Evolutionary conservation across 352 stramenopile genomes (phyloP).

Genomic region (Stramenopiles sp.): DNA sequence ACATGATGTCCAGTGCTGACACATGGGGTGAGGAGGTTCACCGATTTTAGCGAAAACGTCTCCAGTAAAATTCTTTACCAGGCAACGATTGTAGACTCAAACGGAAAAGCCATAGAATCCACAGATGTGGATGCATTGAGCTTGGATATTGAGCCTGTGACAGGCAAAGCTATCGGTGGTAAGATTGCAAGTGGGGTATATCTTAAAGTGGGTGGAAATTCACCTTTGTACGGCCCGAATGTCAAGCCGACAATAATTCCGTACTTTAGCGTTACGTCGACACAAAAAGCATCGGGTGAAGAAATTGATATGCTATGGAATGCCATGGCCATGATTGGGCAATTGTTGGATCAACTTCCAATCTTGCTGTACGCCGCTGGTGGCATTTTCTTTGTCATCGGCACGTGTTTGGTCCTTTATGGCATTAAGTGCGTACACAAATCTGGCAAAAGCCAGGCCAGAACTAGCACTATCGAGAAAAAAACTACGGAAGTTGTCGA

Average conservation of each 20-base stretch:
- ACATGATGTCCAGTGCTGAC: not conserved
- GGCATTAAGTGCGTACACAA: no score
- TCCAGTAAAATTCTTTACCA: not conserved
- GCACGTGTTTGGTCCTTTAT: no score
- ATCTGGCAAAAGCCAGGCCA: no score
- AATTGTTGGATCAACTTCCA: no score
- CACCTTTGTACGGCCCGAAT: not conserved
- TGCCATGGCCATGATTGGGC: no score
- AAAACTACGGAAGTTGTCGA: no score
- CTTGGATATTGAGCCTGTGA: not conserved
- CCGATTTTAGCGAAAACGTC: no score
- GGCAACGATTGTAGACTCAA: not conserved
- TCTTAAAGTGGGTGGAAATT: not conserved
- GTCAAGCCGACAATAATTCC: not conserved
- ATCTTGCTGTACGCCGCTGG: no score
- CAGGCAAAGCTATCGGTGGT: not conserved
- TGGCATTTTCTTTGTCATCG: no score
- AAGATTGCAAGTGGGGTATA: not conserved
- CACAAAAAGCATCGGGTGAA: no score
- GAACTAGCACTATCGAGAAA: no score
- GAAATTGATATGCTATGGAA: no score
- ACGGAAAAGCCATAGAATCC: not conserved
- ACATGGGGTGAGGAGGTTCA: not conserved
- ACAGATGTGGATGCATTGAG: not conserved
- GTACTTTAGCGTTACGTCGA: not conserved